phyloP scores from a whole-genome alignment of 257 asterid genomes.

The Solanum chmielewskii region DNA sequence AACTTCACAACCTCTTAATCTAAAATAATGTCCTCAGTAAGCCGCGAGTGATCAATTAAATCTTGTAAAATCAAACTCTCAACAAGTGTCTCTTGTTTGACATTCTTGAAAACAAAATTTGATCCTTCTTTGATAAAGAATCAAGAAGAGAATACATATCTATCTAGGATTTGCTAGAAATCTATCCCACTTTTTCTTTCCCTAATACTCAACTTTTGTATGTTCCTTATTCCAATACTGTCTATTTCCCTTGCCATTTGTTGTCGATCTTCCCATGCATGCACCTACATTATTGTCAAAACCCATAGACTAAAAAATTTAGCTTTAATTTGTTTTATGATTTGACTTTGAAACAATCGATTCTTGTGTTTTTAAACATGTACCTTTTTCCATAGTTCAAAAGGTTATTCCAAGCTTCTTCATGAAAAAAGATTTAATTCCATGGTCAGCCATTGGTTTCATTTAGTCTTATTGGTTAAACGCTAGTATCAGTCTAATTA shows the following conservation, averaged over 20 bases:
- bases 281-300: neutral
- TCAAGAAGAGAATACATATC: neutral
- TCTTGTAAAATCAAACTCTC: neutral
- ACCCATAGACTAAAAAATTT: neutral
- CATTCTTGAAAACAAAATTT: neutral
- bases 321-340: neutral
- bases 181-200: neutral
- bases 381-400: neutral
- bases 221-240: neutral
- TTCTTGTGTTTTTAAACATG: neutral
- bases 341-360: slow-evolving; percentile 8
- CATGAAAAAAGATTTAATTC: neutral
- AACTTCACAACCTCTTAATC: neutral
- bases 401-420: slow-evolving; percentile 18
- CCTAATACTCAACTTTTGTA: neutral
- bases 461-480: neutral
- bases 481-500: neutral
- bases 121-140: neutral
- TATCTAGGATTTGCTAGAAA: neutral
- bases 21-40: neutral
- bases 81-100: neutral
- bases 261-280: neutral
- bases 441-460: neutral
- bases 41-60: neutral
- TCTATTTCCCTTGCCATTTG: neutral